Conservation (phyloP, 345 rosid genomes). For the Passiflora organensis region DNA sequence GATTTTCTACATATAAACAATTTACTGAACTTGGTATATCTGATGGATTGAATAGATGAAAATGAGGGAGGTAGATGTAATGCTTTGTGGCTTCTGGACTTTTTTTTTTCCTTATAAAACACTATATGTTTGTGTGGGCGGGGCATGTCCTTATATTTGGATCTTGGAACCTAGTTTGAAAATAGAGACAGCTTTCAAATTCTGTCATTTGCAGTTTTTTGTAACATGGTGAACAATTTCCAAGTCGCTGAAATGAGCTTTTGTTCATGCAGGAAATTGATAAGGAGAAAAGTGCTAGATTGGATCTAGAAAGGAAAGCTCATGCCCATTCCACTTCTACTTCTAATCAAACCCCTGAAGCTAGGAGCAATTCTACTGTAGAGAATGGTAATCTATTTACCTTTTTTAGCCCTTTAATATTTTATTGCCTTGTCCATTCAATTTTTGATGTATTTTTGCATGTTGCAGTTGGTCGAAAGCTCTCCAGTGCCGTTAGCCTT, state of each 20-base stretch:
- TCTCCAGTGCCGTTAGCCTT: constrained; percentile 79
- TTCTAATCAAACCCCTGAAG: constrained; percentile 53
- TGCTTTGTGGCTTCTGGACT: not conserved
- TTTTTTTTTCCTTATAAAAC: too few relatives aligned
- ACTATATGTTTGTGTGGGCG: too few relatives aligned
- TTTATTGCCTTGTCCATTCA: constrained; percentile 6
- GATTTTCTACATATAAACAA: constrained; percentile 3
- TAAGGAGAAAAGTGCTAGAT: constrained; percentile 76
- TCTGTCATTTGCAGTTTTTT: not conserved
- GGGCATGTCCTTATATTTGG: too few relatives aligned
- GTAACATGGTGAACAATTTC: not conserved
- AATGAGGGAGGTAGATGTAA: not conserved
- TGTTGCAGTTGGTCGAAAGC: constrained; percentile 62
- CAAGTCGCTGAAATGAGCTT: not conserved
- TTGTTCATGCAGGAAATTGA: constrained; percentile 64
- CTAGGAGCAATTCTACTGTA: constrained; percentile 51
- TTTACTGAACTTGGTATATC: constrained; percentile 1
- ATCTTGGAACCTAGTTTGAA: too few relatives aligned
- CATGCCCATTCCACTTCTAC: constrained; percentile 40
- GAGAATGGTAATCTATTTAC: constrained; percentile 58
- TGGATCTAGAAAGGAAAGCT: constrained; percentile 74
- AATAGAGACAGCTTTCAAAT: not conserved
- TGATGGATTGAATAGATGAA: constrained; percentile 2
- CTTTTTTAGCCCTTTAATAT: constrained; percentile 11
- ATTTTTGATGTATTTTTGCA: constrained; percentile 6